These are phyloP conservation scores for Entelexis paramagnoliae DNA, from an alignment of 1,139 yeast species.

Conservation along the genomic window DNA sequence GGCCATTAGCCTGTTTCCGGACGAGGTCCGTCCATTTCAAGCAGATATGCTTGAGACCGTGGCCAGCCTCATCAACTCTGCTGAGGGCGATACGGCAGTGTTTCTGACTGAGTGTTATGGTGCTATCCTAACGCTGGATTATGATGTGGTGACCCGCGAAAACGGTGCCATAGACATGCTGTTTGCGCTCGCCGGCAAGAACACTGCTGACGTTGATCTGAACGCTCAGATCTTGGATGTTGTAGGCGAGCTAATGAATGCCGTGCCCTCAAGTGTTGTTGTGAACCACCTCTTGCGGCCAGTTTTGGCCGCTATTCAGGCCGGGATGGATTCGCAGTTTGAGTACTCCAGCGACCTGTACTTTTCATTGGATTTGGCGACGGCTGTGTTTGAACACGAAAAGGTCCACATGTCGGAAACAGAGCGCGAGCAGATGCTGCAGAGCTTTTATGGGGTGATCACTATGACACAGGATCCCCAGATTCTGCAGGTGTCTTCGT, in stretches of 20 bases:
- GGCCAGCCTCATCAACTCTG: conserved; percentile 43
- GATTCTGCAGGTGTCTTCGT: conserved; percentile 67
- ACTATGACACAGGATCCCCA: conserved; percentile 61
- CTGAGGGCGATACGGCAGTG: conserved; percentile 76
- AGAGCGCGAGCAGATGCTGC: conserved; percentile 44
- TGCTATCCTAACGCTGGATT: conserved; percentile 43
- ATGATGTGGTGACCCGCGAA: conserved; percentile 33
- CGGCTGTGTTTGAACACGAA: conserved; percentile 44
- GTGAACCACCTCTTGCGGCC: conserved; percentile 33
- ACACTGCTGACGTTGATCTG: conserved; percentile 63
- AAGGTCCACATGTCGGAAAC: conserved; percentile 40
- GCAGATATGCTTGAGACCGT: conserved; percentile 34
- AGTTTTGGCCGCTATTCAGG: conserved; percentile 41
- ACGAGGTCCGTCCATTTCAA: conserved; percentile 27
- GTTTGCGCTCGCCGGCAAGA: conserved; percentile 56
- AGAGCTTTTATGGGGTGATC: conserved; percentile 44
- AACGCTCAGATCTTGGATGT: conserved; percentile 52
- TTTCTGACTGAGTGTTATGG: conserved; percentile 62
- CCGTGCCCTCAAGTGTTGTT: conserved; percentile 30
- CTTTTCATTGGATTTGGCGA: conserved; percentile 56
- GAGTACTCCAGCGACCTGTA: conserved; percentile 44
- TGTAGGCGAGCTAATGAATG: conserved; percentile 45
- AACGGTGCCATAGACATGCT: conserved; percentile 46
- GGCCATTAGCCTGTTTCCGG: conserved; percentile 19
- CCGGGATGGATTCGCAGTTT: conserved; percentile 30